Conservation (phyloP, 176 grass and related monocot genomes). For the Cenchrus americanus region DNA sequence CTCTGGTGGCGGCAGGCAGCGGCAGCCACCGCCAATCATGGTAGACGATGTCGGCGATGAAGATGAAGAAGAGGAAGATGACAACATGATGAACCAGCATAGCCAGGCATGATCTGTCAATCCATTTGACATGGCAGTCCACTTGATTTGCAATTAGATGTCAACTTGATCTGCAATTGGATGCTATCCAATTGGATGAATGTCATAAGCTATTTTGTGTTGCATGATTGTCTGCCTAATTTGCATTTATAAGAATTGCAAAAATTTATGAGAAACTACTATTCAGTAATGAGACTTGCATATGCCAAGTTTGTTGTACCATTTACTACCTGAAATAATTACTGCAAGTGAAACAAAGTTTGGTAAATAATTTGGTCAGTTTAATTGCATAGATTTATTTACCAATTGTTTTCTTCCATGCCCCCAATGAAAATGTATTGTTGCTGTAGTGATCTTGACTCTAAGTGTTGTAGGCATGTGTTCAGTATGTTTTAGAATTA, state of each 20-base stretch:
- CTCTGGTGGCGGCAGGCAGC: too few relatives aligned
- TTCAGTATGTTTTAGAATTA: constrained; percentile 6
- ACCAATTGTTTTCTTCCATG: not conserved
- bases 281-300: not conserved
- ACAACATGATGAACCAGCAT: too few relatives aligned
- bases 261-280: not conserved
- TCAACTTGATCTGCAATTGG: too few relatives aligned
- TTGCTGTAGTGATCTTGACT: constrained; percentile 26
- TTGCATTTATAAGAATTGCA: not conserved
- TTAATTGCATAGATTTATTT: constrained; percentile 10
- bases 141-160: too few relatives aligned
- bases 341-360: not conserved
- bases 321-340: constrained; percentile 9
- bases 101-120: too few relatives aligned
- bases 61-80: too few relatives aligned
- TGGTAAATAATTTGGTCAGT: not conserved
- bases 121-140: too few relatives aligned
- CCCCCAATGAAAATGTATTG: not conserved
- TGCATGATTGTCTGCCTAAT: not conserved
- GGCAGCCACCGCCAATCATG: too few relatives aligned
- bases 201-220: too few relatives aligned
- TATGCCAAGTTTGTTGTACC: not conserved
- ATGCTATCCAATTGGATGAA: too few relatives aligned
- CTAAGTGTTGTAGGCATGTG: constrained; percentile 11
- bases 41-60: too few relatives aligned